Conservation (phyloP, 1,284 basidiomycete species). For the Coniophora puteana region DNA sequence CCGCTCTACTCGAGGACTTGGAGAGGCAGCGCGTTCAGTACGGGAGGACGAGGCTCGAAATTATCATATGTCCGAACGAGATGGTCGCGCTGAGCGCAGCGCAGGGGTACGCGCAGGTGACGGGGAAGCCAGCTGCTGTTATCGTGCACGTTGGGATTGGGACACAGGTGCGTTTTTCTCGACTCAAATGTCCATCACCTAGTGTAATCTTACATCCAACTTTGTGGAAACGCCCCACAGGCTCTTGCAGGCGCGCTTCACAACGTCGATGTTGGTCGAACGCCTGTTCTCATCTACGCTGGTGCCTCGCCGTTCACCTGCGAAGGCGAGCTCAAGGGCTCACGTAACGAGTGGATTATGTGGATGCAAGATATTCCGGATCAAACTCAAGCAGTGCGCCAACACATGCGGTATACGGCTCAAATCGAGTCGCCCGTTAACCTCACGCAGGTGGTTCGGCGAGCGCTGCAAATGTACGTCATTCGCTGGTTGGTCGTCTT, state of each 20-base stretch:
- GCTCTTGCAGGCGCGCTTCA: constrained; percentile 69
- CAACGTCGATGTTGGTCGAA: constrained; percentile 60
- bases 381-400: constrained; percentile 62
- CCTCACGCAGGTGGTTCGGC: constrained; percentile 44
- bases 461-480: constrained; percentile 58
- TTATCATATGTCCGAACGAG: constrained; percentile 70
- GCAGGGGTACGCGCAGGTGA: constrained; percentile 65
- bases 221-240: no score
- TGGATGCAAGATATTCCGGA: constrained; percentile 71
- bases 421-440: constrained; percentile 55
- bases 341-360: constrained; percentile 72
- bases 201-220: no score
- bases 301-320: constrained; percentile 60
- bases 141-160: constrained; percentile 74
- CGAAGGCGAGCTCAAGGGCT: constrained; percentile 53
- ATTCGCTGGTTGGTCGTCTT: not conserved
- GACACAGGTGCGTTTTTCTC: constrained; percentile 47
- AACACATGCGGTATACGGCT: constrained; percentile 65
- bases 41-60: constrained; percentile 38
- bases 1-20: constrained; percentile 65
- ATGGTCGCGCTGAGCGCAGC: constrained; percentile 73
- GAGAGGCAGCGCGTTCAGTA: constrained; percentile 45
- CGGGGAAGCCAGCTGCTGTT: constrained; percentile 63
- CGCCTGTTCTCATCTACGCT: constrained; percentile 67
- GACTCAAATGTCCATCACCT: not conserved